Evolutionary conservation across 495 filamentous ascomycete genomes (phyloP), one percentile per base, ranked within the genome.

Genomic region (Sordaria brevicollis): DNA sequence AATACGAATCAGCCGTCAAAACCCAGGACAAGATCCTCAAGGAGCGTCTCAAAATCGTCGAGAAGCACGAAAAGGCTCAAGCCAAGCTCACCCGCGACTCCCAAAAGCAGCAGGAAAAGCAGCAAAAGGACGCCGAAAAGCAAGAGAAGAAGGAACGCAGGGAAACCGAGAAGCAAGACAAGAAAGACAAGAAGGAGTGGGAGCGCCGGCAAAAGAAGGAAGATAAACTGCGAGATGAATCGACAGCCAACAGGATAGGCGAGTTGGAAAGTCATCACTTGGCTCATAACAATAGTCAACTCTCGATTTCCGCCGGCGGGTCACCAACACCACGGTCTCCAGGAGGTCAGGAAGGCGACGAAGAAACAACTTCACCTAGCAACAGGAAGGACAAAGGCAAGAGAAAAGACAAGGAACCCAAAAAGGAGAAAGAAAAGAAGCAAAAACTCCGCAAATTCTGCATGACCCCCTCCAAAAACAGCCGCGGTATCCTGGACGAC

Each of bases 361-460:
- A 15, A 17, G 43, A 37, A 65, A 68, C 19, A 43, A 65, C 49
- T 19, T 10, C 35, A 21, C 3, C 54, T 7, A 7, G 4, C 15
- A 38, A 62, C 19, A 62, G 10, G 41, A 68, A 21, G 43, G 6
- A 9, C 35, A 65, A 31, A n/a, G 39, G n/a, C 38, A 67, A 35
- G 2, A 65, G 29, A 39, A 39, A 68, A 29, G 31, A 35, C 34
- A 35, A 39, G 17, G 37, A 17, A 39, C 19, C 19, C 15, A 67
- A 69, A 34, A 9, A 67, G 36, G 29, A 81, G 65, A 75, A 79
- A 62, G 72, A 79, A 69, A 84, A 86, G 72, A 83, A 78, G 43
- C 80, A 79, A 67, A 85, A 86, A 71, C 83, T 89, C 69, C 87
- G 87, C 65, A 93, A 90, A 69, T 97, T 97, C 79, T 95, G 93